Conservation (phyloP, 2,329 filamentous ascomycete species). For the Colletotrichum aenigma region DNA sequence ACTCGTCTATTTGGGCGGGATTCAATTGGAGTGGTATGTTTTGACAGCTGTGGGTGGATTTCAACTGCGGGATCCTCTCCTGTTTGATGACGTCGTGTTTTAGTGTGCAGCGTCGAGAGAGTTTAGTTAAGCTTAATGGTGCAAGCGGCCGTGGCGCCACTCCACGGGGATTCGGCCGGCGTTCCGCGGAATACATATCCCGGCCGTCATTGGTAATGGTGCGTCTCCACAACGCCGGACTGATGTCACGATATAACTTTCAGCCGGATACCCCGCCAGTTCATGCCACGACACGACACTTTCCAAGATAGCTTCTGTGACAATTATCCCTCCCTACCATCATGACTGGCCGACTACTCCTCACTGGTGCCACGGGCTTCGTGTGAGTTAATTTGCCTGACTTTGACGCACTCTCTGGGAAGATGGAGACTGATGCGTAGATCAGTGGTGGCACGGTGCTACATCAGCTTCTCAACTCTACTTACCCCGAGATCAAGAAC, state of each 20-base stretch:
- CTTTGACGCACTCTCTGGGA: neutral
- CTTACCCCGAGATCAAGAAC: conserved; percentile 19
- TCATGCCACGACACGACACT: neutral
- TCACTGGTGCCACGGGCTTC: conserved; percentile 31
- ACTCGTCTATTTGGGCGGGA: neutral
- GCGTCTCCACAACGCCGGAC: neutral
- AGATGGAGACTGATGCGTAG: neutral
- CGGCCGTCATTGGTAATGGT: neutral
- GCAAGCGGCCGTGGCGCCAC: neutral
- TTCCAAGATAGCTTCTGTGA: neutral
- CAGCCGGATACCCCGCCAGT: neutral
- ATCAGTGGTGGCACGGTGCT: conserved; percentile 30
- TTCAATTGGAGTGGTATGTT: neutral
- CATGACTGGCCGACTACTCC: conserved; percentile 19
- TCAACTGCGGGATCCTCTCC: neutral
- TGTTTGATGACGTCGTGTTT: neutral
- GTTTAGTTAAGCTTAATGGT: neutral
- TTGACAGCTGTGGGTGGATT: neutral
- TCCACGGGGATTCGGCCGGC: neutral
- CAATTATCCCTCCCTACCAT: neutral
- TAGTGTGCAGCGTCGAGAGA: neutral
- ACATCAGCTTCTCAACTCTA: conserved; percentile 23
- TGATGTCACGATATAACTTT: neutral
- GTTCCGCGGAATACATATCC: conserved; percentile 1
- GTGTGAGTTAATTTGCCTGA: conserved; percentile 16